Evolutionary conservation across 2,329 filamentous ascomycete genomes (phyloP), one percentile per base, ranked within the genome.

Genomic region (Westerdykella aurantiaca): DNA sequence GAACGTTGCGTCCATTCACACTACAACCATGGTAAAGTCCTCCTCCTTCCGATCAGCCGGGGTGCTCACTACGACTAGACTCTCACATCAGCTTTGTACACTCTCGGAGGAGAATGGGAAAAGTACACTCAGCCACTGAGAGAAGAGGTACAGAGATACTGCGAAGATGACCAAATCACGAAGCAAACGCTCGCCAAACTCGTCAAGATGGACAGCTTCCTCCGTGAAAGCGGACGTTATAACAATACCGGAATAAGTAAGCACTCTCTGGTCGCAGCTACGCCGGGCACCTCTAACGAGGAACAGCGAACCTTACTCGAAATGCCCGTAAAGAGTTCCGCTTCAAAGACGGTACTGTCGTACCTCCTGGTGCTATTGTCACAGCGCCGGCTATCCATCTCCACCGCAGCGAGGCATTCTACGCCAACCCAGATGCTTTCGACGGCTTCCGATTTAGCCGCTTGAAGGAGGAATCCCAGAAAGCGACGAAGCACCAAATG

Each of bases 1-100:
- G 35, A 44, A 44, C 22, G 42, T 44, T n/a, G 42, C 42, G 17
- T 44, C 42, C 10, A 44, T 44, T 39, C 42, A 44, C 31, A 39
- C 42, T 12, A 44, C 42, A 12, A 44, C 42, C 16, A 44, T 44
- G 42, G 42, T 44, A 16, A 25, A 17, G 5, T n/a, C 12, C 7
- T 22, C 16, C 31, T 22, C 40, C 9, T 21, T 33, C 16, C 14
- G 29, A 17, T 33, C n/a, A 5, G n/a, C 23, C 4, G n/a, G 23
- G 39, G 11, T 34, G 18, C n/a, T 41, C 23, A 41, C 13, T 12
- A n/a, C 17, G 12, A 18, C 13, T 22, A 44, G 42, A 44, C 42
- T 13, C 23, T 44, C 6, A 44, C 42, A 14, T 14, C 35, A 5
- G 42, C 35, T 3, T 16, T 44, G n/a, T 44, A 44, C 37, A 39